These are phyloP conservation scores for Hypomontagnella monticulosa DNA, from an alignment of 495 filamentous ascomycete species.

Conservation along the genomic window DNA sequence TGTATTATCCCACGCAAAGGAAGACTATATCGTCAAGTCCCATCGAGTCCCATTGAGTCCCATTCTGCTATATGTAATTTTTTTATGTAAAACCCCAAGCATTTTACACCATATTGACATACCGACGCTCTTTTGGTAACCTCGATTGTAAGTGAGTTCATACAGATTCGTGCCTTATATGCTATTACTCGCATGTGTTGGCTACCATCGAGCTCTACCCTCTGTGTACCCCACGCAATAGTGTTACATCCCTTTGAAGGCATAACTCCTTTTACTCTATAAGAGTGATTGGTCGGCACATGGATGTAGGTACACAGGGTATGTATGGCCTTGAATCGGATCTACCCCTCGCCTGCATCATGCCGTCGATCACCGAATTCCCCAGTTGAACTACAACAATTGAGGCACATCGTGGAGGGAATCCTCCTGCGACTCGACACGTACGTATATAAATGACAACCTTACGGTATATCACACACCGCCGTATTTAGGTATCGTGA, in stretches of 20 bases:
- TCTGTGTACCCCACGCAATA: too few relatives aligned
- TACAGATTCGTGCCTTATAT: conserved; percentile 2
- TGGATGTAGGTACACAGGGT: conserved; percentile 2
- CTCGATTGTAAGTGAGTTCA: conserved; percentile 3
- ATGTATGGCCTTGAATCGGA: conserved; percentile 32
- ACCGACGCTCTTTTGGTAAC: background rate
- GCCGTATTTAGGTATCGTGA: conserved; percentile 5
- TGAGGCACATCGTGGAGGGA: conserved; percentile 20
- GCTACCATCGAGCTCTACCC: conserved; percentile 15
- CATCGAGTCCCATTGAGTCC: too few relatives aligned
- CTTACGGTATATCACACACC: conserved; percentile 10
- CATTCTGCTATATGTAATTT: background rate
- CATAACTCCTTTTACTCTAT: conserved; percentile 22
- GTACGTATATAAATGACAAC: conserved; percentile 2
- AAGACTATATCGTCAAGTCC: too few relatives aligned
- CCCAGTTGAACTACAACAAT: conserved; percentile 23
- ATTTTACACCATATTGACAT: background rate
- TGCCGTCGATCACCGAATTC: conserved; percentile 34
- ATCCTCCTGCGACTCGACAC: background rate
- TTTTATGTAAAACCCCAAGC: conserved; percentile 5
- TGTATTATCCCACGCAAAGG: too few relatives aligned
- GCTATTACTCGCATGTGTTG: conserved; percentile 30
- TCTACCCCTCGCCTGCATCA: conserved; percentile 36
- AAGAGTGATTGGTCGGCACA: conserved; percentile 6
- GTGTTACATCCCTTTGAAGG: conserved; percentile 19